Base-by-base conservation (phyloP, 1,284 basidiomycete genomes). In the Cryptococcus jaspeensis region DNA sequence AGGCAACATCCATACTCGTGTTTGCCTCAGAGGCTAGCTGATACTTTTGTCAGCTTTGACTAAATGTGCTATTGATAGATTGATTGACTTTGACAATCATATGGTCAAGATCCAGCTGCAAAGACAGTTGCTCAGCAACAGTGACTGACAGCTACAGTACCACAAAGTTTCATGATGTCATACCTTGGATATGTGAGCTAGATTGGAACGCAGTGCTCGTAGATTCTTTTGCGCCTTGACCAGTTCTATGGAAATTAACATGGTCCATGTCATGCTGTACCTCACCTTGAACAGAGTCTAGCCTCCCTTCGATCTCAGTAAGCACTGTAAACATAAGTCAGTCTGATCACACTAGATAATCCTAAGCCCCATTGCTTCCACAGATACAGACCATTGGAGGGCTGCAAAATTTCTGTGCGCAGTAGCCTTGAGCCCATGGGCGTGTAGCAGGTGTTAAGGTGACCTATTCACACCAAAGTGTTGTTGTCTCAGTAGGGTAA, bases 371-470 rank as follows among this genome's bases (percentile, higher is more conserved):
- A 41, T 23, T 20, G 20, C 5, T 42, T 41, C 37, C 18, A 5
- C 13, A 32, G 13, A 28, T 2, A 38, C 71, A 48, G 65, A 86
- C 91, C 82, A 47, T 87, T 89, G 45, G 89, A 80, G 0, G 94
- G 94, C 25, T 92, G 87, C 11, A 97, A 81, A 20, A 98, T 83
- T 58, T 87, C 92, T 25, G 86, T 83, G 51, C 90, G 83, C 35
- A 97, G 78, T 35, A 93, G 80, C 12, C 92, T 82, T 5, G 84
- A 77, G 0, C 87, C 92, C 92, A 96, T 95, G 0, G 90, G 86
- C 0, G 93, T 96, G 65, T 83, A 88, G 1, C 91, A 92, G 56
- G 88, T 82, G 67, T 96, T 88, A 48, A 96, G 45, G 22, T 52
- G 16, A n/a, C 51, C 59, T 60, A 44, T 32, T 22, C 16, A 16